Base-by-base conservation (phyloP, 1,284 basidiomycete species). In the Phellopilus nigrolimitatus region DNA sequence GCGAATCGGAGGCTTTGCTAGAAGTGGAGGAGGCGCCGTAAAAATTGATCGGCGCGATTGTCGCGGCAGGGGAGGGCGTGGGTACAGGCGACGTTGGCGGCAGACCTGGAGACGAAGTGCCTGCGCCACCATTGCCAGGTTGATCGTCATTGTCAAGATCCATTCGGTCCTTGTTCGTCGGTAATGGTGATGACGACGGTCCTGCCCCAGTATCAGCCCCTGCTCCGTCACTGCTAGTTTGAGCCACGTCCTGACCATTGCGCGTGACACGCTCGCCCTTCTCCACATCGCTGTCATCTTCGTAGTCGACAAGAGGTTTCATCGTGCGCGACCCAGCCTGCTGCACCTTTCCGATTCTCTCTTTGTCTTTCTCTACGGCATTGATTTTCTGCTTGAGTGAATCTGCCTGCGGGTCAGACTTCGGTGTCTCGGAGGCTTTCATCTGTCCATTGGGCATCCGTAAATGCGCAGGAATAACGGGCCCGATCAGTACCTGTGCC, bases 341-440 rank as follows among this genome's bases (percentile, higher is more conserved):
- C 21, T 58, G 57, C 10, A 19, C 37, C 54, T 62, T 56, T 17
- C 50, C 49, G 33, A 42, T 59, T 46, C 61, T 61, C 24, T 62
- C 62, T 22, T 45, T 15, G 24, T 48, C 59, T 46, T 61, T 62
- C 28, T 64, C 63, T 19, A 67, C 62, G 21, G 74, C 74, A n/a
- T 74, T 70, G 39, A 88, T 88, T 66, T 80, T 86, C 61, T 71
- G 73, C 64, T 81, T 82, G 47, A 88, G 61, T 17, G 66, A 60
- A 30, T 70, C 67, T 4, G 84, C 80, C 62, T 85, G 83, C 10
- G 82, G 84, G 59, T 88, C 82, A 5, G 60, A n/a, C 15, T 37
- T 37, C 54, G 2, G 38, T 45, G 19, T 56, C 24, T 13, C 51
- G 28, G 2, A 52, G 19, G 15, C 17, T 50, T 67, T 66, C 24